Evolutionary conservation across 257 asterid species (phyloP), one percentile per base, ranked within the genome.

Genomic region (Paulownia fortunei): DNA sequence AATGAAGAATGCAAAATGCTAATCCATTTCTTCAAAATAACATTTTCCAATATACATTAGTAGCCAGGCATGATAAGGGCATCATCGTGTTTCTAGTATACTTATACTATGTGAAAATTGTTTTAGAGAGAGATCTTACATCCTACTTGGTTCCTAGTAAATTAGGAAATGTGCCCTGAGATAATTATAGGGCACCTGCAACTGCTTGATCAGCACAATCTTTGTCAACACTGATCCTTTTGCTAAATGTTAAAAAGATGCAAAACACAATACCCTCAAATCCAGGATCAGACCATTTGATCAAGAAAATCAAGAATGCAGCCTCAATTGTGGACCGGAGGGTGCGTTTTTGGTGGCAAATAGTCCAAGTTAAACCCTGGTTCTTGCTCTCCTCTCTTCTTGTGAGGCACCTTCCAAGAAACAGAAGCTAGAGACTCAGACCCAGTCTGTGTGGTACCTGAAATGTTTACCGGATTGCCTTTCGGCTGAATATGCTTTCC

Each of bases 291-390:
- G 21, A 55, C 59, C 23, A 47, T 61, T 27, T 19, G 76, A 64
- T 51, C 51, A 21, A 37, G 63, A 54, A 5, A 21, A 9, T 60
- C 8, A 32, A 19, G 6, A 8, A 1, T 16, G n/a, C 15, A 2
- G n/a, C 46, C 13, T 52, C 77, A 81, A 51, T 88, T 88, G 79
- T 88, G 88, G 52, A 59, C 69, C 5, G 92, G 90, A 79, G 98
- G 98, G 32, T 94, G 97, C 2, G 94, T 90, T 82, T 79, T 80
- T 1, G 98, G 96, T 6, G 97, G 98, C 81, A 85, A 82, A 73
- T 92, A 94, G 69, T 94, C 98, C 81, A 88, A 34, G 78, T 90
- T 89, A 76, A 92, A 87, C 70, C 88, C 90, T 12, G 93, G 87
- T 72, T 88, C 88, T 15, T 77, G 65, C 39, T 88, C 90, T 39